Base-by-base conservation (phyloP, 768 basidiomycete genomes). In the Hortiboletus flavorubellus region DNA sequence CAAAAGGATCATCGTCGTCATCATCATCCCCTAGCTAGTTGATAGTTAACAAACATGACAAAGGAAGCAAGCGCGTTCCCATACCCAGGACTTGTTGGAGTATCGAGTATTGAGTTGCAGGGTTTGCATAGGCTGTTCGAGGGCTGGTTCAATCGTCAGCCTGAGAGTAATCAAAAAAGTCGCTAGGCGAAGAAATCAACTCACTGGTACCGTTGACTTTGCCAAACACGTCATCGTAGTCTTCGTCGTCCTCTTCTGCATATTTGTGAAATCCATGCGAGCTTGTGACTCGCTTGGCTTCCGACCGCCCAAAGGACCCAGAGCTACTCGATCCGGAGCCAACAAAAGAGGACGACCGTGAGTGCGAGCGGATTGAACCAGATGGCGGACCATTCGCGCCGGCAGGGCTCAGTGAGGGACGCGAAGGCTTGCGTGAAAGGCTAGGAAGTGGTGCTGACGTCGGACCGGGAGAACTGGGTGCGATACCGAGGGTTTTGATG, bases 1-100 rank as follows among this genome's bases (percentile, higher is more conserved):
- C 94, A 63, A 99, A 99, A 1, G 97, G 96, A 76, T 99, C 94
- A 51, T 93, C 91, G 49, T 96, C 94, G 54, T 96, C 93, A 3
- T 83, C 84, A 34, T 89, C 91, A 42, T 92, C 92, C 9, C 87
- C 87, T 51, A 89, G 73, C 86, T 89, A 58, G n/a, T 51, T 34
- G 10, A 38, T 29, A 42, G 31, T 61, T 3, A 60, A 29, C 30
- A 46, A 47, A 30, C 23, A 29, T 16, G 14, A 12, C 8, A 40
- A 50, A 34, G 33, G 11, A 42, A 34, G 38, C 16, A 11, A 38
- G 12, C 35, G 16, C 6, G 9, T 77, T 37, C 23, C 14, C 65
- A 9, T 66, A 90, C 90, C 92, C 93, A 97, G 11, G 94, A 93
- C 73, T 86, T 87, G 68, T 89, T 93, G 23, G 95, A 93, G 44